Base-by-base conservation (phyloP, 1,139 yeast species). In the Pichia sp. region DNA sequence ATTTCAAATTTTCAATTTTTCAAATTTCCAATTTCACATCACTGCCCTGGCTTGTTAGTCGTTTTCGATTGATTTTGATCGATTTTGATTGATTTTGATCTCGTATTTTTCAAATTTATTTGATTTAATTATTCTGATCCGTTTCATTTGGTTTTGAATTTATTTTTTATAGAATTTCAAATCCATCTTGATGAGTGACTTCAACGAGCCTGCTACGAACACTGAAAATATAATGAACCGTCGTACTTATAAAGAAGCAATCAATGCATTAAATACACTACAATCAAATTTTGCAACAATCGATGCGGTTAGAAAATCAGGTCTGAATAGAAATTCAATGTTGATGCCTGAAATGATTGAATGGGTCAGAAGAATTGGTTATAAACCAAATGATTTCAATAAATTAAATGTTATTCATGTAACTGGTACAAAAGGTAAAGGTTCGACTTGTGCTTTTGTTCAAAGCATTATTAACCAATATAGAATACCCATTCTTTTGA, bases 341-440 rank as follows among this genome's bases (percentile, higher is more conserved):
- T 81, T 91, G 43, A 80, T 93, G 50, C 85, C 86, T 30, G 97
- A 93, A 66, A 95, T 93, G 83, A 74, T 81, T 49, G 98, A 91
- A 67, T 95, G 93, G 84, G 79, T 87, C n/a, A 74, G 93, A 53
- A 74, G 98, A 61, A 77, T 89, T 49, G 99, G 98, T 0, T 90
- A 91, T 68, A 66, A 72, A n/a, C 77, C 84, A 0, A 60, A 69
- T 4, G 96, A 86, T 57, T 83, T 88, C 64, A 81, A 90, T 68
- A 76, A 70, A 54, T 70, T 95, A 62, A 90, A 91, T 61, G 77
- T 90, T 5, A 78, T 95, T 47, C 99, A 95, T 65, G 86, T 95
- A 38, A 91, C 99, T 0, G 99, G 99, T 29, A 95, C 99, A 1
- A 95, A 95, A 68, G 99, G 99, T 14, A 95, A 95, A 70, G 99